Percentiles rank a stretch among this genome's conserved stretches.
phyloP scores from a whole-genome alignment of 2,329 filamentous ascomycete genomes.

The Neonectria ditissima region DNA sequence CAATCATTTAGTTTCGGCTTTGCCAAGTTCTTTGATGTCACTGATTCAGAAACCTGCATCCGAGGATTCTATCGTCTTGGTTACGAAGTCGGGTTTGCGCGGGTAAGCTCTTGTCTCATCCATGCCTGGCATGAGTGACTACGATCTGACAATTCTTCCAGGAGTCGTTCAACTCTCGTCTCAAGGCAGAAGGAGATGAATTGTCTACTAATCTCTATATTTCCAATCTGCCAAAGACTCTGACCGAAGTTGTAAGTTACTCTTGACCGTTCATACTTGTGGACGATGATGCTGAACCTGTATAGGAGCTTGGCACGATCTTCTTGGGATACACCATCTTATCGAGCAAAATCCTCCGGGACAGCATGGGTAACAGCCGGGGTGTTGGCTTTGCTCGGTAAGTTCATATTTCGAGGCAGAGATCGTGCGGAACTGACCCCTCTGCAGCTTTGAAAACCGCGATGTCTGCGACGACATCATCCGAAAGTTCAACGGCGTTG shows the following conservation, averaged over 20 bases:
- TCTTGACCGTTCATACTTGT: neutral
- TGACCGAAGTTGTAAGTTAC: constrained; percentile 85
- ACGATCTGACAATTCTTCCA: constrained; percentile 51
- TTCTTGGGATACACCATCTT: constrained; percentile 86
- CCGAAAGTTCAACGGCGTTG: constrained; percentile 83
- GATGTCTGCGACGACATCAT: constrained; percentile 93
- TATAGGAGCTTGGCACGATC: constrained; percentile 79
- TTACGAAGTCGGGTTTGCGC: constrained; percentile 97
- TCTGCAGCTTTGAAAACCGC: constrained; percentile 84
- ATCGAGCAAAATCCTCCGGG: constrained; percentile 94
- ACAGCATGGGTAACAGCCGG: constrained; percentile 91
- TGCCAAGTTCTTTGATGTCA: constrained; percentile 90
- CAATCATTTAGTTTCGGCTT: constrained; percentile 82
- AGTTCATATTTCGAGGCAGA: constrained; percentile 43
- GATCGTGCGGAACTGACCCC: constrained; percentile 9
- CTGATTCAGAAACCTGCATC: constrained; percentile 95
- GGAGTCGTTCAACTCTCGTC: constrained; percentile 98
- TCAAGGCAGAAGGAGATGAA: constrained; percentile 95
- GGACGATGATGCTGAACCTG: constrained; percentile 23
- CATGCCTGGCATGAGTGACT: neutral
- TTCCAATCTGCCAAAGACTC: constrained; percentile 91
- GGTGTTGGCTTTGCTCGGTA: constrained; percentile 98
- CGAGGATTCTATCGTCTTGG: constrained; percentile 93
- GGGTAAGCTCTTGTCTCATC: constrained; percentile 65
- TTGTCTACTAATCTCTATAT: constrained; percentile 96